Evolutionary conservation across 2,329 filamentous ascomycete species (phyloP).

Genomic region (Fusarium sp.): DNA sequence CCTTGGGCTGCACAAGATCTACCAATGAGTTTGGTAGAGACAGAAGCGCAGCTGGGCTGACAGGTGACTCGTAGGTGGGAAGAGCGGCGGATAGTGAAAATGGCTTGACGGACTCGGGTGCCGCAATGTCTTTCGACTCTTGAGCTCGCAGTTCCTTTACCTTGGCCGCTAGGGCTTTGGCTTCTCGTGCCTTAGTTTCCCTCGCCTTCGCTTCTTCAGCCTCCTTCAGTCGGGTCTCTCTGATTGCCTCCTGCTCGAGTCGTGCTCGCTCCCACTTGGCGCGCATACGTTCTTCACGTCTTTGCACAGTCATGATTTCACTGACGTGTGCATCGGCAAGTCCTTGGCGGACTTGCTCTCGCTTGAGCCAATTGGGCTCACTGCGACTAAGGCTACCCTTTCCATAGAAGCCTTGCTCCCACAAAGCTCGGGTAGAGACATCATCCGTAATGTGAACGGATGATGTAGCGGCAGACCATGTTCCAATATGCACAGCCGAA

Average conservation of each 20-base stretch:
- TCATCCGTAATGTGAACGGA: constrained; percentile 87
- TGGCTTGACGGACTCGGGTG: constrained; percentile 8
- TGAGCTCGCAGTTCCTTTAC: constrained; percentile 9
- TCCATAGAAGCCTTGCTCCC: constrained; percentile 98
- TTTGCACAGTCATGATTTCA: constrained; percentile 81
- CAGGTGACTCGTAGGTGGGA: constrained; percentile 50
- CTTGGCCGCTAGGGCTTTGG: constrained; percentile 30
- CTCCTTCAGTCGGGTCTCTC: constrained; percentile 70
- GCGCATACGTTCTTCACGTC: constrained; percentile 83
- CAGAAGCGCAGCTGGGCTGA: constrained; percentile 60
- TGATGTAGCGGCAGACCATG: constrained; percentile 84
- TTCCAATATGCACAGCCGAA: constrained; percentile 73
- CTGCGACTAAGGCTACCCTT: constrained; percentile 93
- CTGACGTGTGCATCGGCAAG: constrained; percentile 75
- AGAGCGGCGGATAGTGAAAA: constrained; percentile 4
- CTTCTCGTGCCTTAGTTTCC: constrained; percentile 35
- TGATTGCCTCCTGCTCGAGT: constrained; percentile 85
- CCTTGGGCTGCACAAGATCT: constrained; percentile 6
- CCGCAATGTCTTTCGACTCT: constrained; percentile 10
- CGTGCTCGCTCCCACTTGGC: constrained; percentile 94
- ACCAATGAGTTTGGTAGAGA: constrained; percentile 66
- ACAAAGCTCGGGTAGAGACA: constrained; percentile 80
- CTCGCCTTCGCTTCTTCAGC: constrained; percentile 49
- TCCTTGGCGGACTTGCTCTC: constrained; percentile 80
- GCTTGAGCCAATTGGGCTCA: constrained; percentile 91